Evolutionary conservation across 2,329 filamentous ascomycete genomes (phyloP).

Genomic region (Colletotrichum echinochloae): DNA sequence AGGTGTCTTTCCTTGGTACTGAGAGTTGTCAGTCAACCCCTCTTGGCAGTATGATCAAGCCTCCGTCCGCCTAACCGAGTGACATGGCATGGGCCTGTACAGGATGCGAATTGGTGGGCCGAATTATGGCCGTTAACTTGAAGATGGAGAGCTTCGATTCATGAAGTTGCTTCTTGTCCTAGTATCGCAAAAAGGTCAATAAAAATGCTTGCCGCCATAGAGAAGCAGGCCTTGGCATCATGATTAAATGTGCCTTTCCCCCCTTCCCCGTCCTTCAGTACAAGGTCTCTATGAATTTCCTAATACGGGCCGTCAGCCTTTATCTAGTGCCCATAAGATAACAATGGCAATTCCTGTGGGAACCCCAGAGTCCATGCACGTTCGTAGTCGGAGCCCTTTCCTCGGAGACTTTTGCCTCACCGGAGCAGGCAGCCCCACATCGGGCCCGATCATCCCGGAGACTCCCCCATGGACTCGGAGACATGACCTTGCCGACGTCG

Average conservation of each 20-base stretch:
- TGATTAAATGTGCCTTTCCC: too few relatives aligned
- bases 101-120: not conserved
- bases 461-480: conserved; percentile 7
- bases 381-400: not conserved
- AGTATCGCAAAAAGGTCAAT: not conserved
- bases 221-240: not conserved
- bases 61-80: not conserved
- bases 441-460: conserved; percentile 13
- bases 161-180: too few relatives aligned
- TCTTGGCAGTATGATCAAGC: not conserved
- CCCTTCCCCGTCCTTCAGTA: too few relatives aligned
- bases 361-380: too few relatives aligned
- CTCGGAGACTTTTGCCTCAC: conserved; percentile 26
- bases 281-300: not conserved
- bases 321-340: not conserved
- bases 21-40: not conserved
- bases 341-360: not conserved
- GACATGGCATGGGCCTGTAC: too few relatives aligned
- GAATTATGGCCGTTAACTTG: too few relatives aligned
- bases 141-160: too few relatives aligned
- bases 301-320: not conserved
- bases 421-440: conserved; percentile 10
- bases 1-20: not conserved
- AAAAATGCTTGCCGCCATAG: not conserved
- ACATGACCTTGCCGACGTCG: conserved; percentile 46